Conservation (phyloP, 108 stramenopile genomes). For the Stephanodiscus triporus region DNA sequence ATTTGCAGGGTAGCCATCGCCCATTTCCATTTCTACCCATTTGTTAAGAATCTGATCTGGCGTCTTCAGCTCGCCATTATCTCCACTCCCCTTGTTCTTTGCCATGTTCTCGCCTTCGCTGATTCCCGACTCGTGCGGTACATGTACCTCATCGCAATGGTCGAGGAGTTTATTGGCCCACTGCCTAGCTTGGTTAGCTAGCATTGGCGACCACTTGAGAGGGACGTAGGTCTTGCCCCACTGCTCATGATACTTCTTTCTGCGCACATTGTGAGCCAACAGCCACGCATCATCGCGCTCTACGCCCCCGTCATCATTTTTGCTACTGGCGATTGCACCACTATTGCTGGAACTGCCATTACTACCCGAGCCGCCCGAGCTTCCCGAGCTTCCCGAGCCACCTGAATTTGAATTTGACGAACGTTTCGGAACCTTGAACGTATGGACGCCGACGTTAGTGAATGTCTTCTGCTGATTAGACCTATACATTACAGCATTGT, state of each 20-base stretch:
- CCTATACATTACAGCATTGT: neutral
- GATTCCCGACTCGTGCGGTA: slow-evolving; percentile 20
- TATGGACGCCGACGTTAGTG: neutral
- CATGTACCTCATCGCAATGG: slow-evolving; percentile 7
- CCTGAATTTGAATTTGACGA: slow-evolving; percentile 1
- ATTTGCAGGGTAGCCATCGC: slow-evolving; percentile 14
- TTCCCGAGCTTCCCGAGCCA: too few relatives aligned
- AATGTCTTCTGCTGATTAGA: neutral
- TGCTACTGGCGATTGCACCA: neutral
- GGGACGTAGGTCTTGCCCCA: slow-evolving; percentile 32
- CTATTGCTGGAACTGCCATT: neutral
- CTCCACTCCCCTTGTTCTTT: slow-evolving; percentile 17
- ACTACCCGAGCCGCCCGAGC: too few relatives aligned
- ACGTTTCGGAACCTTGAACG: neutral
- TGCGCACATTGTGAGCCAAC: slow-evolving; percentile 30
- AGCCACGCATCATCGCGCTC: slow-evolving; percentile 37
- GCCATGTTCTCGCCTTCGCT: slow-evolving; percentile 35
- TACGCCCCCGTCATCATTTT: neutral
- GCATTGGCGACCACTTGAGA: slow-evolving; percentile 23
- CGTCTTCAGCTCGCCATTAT: slow-evolving; percentile 19
- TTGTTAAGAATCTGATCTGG: slow-evolving; percentile 28
- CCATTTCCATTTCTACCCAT: slow-evolving; percentile 35
- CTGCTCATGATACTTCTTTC: slow-evolving; percentile 22
- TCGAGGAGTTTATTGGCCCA: slow-evolving; percentile 24
- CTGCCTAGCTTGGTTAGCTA: slow-evolving; percentile 5